Evolutionary conservation across 345 rosid genomes (phyloP).

Genomic region (Microcos paniculata): DNA sequence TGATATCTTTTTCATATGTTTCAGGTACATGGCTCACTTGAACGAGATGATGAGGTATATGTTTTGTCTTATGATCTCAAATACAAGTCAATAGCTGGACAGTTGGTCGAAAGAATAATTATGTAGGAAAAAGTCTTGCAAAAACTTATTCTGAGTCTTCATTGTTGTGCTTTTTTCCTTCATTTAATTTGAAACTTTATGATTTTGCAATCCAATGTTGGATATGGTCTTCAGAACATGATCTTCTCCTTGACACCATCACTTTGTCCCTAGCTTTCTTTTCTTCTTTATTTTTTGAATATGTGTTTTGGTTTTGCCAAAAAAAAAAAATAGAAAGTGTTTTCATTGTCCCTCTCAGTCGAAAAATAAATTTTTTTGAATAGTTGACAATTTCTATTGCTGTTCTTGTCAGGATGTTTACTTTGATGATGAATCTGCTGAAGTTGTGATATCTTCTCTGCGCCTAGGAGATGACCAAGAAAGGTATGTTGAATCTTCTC

Average conservation of each 20-base stretch:
- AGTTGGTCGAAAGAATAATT: neutral
- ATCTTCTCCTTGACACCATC: neutral
- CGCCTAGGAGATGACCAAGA: slow-evolving; percentile 91
- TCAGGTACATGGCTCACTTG: slow-evolving; percentile 77
- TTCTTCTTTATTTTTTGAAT: slow-evolving; percentile 4
- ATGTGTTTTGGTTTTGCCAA: no score
- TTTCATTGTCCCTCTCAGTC: neutral
- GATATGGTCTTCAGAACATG: neutral
- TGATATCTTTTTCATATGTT: slow-evolving; percentile 28
- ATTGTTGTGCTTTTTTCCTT: neutral
- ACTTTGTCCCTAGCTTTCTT: neutral
- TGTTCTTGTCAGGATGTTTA: slow-evolving; percentile 74
- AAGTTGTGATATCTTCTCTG: slow-evolving; percentile 91
- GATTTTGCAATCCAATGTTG: neutral
- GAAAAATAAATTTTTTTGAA: slow-evolving; percentile 4
- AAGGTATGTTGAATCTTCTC: slow-evolving; percentile 43
- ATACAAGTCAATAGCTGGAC: slow-evolving; percentile 1
- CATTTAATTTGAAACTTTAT: neutral
- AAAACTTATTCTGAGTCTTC: neutral
- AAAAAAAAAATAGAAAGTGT: no score
- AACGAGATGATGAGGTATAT: slow-evolving; percentile 94
- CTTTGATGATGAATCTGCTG: slow-evolving; percentile 98
- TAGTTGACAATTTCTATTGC: slow-evolving; percentile 27
- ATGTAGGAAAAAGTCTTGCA: slow-evolving; percentile 7
- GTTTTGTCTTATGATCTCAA: slow-evolving; percentile 9